Evolutionary conservation across 2,329 filamentous ascomycete genomes (phyloP), one percentile per base, ranked within the genome.

Genomic region (Pseudofabraea citricarpa): DNA sequence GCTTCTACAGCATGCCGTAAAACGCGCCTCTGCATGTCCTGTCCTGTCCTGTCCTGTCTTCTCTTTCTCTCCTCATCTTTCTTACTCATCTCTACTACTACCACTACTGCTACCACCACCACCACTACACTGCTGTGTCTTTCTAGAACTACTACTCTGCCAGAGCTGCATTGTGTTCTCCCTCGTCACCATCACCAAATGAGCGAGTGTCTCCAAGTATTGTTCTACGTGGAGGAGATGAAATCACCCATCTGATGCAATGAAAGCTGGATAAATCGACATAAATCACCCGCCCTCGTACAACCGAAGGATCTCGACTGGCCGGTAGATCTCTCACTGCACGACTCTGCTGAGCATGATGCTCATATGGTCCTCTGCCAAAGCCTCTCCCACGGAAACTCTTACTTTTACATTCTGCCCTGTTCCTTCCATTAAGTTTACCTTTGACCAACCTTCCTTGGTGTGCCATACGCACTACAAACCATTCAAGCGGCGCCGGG

Each of bases 371-470:
- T 40, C 44, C 45, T n/a, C n/a, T 39, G 53, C 53, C 41, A 41
- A 44, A 43, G 44, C 42, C 19, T 46, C 49, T 33, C 32, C 40
- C 24, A 47, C 46, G 40, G 55, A 52, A 29, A 51, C 53, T 12
- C 66, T 70, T 45, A 57, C 58, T 15, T 71, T 70, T 42, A 56
- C 57, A 7, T 67, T 58, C 41, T 48, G 51, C 29, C 51, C 61
- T 26, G 41, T 51, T 27, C 56, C 62, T 19, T 50, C 57, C 7
- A 55, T 60, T 50, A 56, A 56, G 24, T 61, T 69, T 40, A 57
- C 53, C 16, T 69, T 68, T 52, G 54, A 59, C 33, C 48, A 52
- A 23, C 62, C 58, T 26, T 52, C 50, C 18, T 44, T 56, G 12
- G 40, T 53, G 18, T 40, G 50, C 7, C 39, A 44, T 16, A 48